Percentiles rank a stretch among this genome's conserved stretches.
These are phyloP conservation scores for Fragaria vesca DNA, from an alignment of 306 rosid genomes.

Conservation along the genomic window DNA sequence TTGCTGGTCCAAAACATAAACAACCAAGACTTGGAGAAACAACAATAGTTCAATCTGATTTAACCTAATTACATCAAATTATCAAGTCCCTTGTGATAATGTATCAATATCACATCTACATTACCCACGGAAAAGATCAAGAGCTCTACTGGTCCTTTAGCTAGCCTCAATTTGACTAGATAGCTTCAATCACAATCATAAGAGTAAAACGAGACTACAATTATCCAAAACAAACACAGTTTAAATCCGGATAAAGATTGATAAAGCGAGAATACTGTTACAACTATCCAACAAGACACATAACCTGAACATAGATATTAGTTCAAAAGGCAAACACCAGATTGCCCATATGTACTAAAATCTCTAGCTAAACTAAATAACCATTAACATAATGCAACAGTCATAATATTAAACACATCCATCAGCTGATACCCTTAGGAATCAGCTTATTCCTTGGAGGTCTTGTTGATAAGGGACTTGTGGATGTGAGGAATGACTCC, in stretches of 20 bases:
- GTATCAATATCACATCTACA: not conserved
- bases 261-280: constrained; percentile 8
- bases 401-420: constrained; percentile 32
- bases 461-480: constrained; percentile 96
- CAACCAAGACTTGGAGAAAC: not conserved
- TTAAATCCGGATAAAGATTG: not conserved
- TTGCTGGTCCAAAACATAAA: not conserved
- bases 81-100: not conserved
- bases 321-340: constrained; percentile 17
- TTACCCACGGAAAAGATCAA: not conserved
- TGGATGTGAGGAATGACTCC: constrained; percentile 98
- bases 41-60: not conserved
- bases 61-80: not conserved
- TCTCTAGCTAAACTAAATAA: constrained; percentile 21
- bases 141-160: not conserved
- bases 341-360: constrained; percentile 26
- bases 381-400: constrained; percentile 18
- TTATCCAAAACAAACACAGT: not conserved
- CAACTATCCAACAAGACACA: constrained; percentile 23
- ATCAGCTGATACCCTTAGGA: constrained; percentile 15
- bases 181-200: not conserved
- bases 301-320: constrained; percentile 10
- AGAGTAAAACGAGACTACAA: not conserved
- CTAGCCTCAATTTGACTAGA: not conserved
- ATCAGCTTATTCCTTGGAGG: constrained; percentile 62